Base-by-base conservation (phyloP, 108 stramenopile species). In the Chaetoceros muelleri region DNA sequence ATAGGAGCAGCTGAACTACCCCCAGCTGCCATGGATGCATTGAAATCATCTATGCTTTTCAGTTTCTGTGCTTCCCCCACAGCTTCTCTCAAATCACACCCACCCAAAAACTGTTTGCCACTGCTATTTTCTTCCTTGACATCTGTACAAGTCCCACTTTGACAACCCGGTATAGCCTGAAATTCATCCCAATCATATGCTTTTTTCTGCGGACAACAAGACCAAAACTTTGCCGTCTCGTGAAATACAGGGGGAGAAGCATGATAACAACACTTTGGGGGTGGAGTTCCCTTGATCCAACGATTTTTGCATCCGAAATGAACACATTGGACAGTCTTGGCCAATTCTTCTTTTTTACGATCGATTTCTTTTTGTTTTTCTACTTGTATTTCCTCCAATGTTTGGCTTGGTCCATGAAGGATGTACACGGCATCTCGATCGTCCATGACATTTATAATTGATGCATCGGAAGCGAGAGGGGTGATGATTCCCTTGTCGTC, bases 151-250 rank as follows among this genome's bases (percentile, higher is more conserved):
- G 24, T 75, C n/a, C 92, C 92, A 1, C 65, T 71, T 34, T 72
- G 58, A 57, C 92, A 89, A 21, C 84, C 73, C n/a, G 82, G 81
- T 46, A 89, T 79, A n/a, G 50, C 57, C 58, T 87, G 82, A 73
- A 93, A 93, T 13, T 66, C 73, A 16, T 90, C 86, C 85, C 85
- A 93, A 66, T 87, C 92, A 47, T 83, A 91, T 0, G 85, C 66
- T 59, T 90, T 93, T 52, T 86, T 90, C 25, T 82, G 64, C 24
- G 87, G 87, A 69, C 98, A 99, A 62, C 98, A 99, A 8, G 75
- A 68, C 96, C 96, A 99, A 73, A 85, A 95, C 64, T 99, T 99
- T 17, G 93, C 96, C 5, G 94, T 93, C 59, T 99, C 98, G 59
- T 99, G 98, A 71, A 99, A 99, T 45, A 99, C 93, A 16, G 98